Base-by-base conservation (phyloP, 805 yeast species). In the Candida xyloterini region DNA sequence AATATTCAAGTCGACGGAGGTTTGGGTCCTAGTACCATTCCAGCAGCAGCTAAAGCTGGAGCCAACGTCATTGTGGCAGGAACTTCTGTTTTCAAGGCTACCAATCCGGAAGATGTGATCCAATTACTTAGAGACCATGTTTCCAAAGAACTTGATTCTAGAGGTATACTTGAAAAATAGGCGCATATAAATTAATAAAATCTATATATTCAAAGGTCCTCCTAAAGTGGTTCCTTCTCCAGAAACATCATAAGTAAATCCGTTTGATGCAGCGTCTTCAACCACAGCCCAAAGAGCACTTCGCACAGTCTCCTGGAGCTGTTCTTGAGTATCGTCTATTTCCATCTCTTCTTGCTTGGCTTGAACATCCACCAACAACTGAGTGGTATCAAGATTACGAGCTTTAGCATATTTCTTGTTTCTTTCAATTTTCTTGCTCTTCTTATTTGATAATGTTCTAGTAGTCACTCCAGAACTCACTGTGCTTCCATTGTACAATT, bases 21-120 rank as follows among this genome's bases (percentile, higher is more conserved):
- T 1, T 70, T 93, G 44, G 95, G 95, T 44, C 81, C 79, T 47
- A 91, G 79, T 30, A 93, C 95, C 3, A 82, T 91, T 33, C 85
- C 80, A 37, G 74, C 71, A 15, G 97, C 97, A 33, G 96, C 98
- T 15, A 74, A 78, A 40, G 98, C 98, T 7, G 99, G 99, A 42
- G 99, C 99, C 35, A 93, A 93, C 59, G 96, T 91, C 37, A 90
- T 93, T 57, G 99, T 93, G 37, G 98, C 99, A 3, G 99, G 99
- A 31, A 91, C 97, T 13, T 76, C 95, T 36, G 95, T 91, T 11
- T 93, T 90, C 69, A 80, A 81, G 43, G 95, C 97, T 7, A 70
- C 74, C 9, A 81, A 83, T 50, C 96, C 98, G 15, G 68, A 67
- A 9, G 84, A 78, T 50, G 84, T 88, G 51, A 90, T 93, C 51